Base-by-base conservation (phyloP, 2,329 filamentous ascomycete species). In the Rhexocercosporidium sp. region DNA sequence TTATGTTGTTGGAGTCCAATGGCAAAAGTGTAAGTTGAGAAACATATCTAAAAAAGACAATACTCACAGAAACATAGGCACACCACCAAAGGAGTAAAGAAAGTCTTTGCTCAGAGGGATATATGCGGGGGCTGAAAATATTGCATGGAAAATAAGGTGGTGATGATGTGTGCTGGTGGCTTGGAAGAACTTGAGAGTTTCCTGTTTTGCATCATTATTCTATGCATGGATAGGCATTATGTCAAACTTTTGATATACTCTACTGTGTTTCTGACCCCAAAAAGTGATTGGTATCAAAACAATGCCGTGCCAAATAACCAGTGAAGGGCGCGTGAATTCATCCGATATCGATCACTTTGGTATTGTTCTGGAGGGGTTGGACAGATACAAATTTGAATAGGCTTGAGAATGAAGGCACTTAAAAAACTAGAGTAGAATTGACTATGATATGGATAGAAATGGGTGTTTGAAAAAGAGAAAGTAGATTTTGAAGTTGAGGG, bases 1-100 rank as follows among this genome's bases (percentile, higher is more conserved):
- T 37, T 81, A 81, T 71, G 71, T 76, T 37, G 70, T 78, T 51
- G 80, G 81, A 69, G 77, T 83, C 62, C 76, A 79, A 74, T 83
- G 82, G 82, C 67, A 73, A 59, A 70, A 66, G 56, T 71, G 70
- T 70, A 59, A 60, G 67, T 57, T 39, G 3, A 4, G 3, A 31
- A 16, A 20, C 1, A 12, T 1, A 11, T 3, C 31, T 3, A 16
- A 25, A 39, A 39, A 25, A 39, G 5, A 25, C 20, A 41, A 12
- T 41, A 41, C 31, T 57, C 25, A 57, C 20, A 57, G 22, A 37
- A 57, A 39, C 11, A 39, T 3, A 57, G 53, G 53, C 53, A 57
- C 53, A 22, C 53, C 53, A 57, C 53, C 53, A 41, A 57, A 57
- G 53, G 31, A 37, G 20, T 57, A 57, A 27, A 18, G 31, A 25